Evolutionary conservation across 2,329 filamentous ascomycete genomes (phyloP).

Genomic region (Pseudogymnoascus sp.): DNA sequence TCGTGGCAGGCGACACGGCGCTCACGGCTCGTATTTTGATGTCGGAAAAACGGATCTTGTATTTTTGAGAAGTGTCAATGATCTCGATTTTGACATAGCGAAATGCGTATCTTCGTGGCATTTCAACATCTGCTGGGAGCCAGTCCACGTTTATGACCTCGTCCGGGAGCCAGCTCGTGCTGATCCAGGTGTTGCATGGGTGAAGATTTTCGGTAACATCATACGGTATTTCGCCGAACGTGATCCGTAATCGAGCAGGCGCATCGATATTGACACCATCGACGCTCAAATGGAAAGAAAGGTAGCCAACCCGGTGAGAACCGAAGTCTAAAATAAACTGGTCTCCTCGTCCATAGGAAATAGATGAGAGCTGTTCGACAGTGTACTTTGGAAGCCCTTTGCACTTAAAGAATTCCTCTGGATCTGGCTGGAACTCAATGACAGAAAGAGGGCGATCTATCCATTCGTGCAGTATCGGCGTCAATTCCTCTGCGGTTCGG

Average conservation of each 20-base stretch:
- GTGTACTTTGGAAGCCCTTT: slow-evolving; percentile 11
- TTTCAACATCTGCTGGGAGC: slow-evolving; percentile 25
- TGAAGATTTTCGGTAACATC: slow-evolving; percentile 32
- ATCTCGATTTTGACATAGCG: slow-evolving; percentile 31
- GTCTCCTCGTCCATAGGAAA: slow-evolving; percentile 24
- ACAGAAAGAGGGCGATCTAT: slow-evolving; percentile 17
- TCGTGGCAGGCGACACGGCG: slow-evolving; percentile 21
- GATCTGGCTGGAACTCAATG: slow-evolving; percentile 21
- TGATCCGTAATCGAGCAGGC: slow-evolving; percentile 29
- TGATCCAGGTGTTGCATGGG: slow-evolving; percentile 32
- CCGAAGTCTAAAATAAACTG: slow-evolving; percentile 31
- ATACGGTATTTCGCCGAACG: slow-evolving; percentile 32
- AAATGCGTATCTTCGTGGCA: slow-evolving; percentile 31
- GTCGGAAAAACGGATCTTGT: slow-evolving; percentile 28
- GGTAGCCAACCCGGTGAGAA: slow-evolving; percentile 29
- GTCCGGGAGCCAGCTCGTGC: slow-evolving; percentile 33
- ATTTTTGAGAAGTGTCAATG: slow-evolving; percentile 31
- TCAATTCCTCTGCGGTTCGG: slow-evolving; percentile 13
- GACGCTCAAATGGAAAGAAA: slow-evolving; percentile 26
- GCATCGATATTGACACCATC: slow-evolving; percentile 31
- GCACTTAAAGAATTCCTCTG: slow-evolving; percentile 19
- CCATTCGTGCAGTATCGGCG: slow-evolving; percentile 15
- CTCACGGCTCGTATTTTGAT: slow-evolving; percentile 27
- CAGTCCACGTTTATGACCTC: slow-evolving; percentile 32
- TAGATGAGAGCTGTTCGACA: slow-evolving; percentile 16